Conservation (phyloP, 2,329 filamentous ascomycete genomes). For the Alternaria sp. region DNA sequence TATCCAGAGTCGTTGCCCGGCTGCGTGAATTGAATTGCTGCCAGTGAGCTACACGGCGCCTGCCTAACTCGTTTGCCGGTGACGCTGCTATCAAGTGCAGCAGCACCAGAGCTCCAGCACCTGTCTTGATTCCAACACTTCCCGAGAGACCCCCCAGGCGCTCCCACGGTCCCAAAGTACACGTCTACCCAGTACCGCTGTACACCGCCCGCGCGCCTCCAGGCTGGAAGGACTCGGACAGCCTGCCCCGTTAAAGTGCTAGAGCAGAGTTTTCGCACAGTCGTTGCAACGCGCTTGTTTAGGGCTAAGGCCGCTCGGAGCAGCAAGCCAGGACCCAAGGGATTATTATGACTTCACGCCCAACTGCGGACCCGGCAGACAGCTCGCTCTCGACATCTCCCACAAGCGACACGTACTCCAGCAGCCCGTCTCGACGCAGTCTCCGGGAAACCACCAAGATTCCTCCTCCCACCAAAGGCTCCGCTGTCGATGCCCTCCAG, state of each 20-base stretch:
- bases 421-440: conserved; percentile 26
- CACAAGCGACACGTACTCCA: conserved; percentile 19
- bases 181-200: conserved; percentile 27
- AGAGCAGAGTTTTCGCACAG: conserved; percentile 46
- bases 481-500: conserved; percentile 41
- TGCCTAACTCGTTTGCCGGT: conserved; percentile 28
- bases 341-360: conserved; percentile 49
- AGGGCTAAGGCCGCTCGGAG: conserved; percentile 43
- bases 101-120: not conserved
- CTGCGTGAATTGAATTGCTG: not conserved
- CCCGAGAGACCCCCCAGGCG: conserved; percentile 22
- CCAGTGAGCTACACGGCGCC: conserved; percentile 25
- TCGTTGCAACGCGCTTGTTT: conserved; percentile 40
- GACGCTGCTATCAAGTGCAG: conserved; percentile 1
- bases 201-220: conserved; percentile 39
- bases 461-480: conserved; percentile 23
- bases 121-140: not conserved
- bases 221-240: conserved; percentile 35
- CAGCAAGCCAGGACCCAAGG: conserved; percentile 37
- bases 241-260: conserved; percentile 44
- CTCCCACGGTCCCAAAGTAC: conserved; percentile 27
- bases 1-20: not conserved
- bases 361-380: conserved; percentile 31
- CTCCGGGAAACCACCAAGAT: conserved; percentile 29
- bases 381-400: conserved; percentile 24